Percentiles rank a stretch among this genome's conserved stretches.
These are phyloP conservation scores for Spinellus fusiger DNA, from an alignment of 192 early-diverging fungal species.

Conservation along the genomic window DNA sequence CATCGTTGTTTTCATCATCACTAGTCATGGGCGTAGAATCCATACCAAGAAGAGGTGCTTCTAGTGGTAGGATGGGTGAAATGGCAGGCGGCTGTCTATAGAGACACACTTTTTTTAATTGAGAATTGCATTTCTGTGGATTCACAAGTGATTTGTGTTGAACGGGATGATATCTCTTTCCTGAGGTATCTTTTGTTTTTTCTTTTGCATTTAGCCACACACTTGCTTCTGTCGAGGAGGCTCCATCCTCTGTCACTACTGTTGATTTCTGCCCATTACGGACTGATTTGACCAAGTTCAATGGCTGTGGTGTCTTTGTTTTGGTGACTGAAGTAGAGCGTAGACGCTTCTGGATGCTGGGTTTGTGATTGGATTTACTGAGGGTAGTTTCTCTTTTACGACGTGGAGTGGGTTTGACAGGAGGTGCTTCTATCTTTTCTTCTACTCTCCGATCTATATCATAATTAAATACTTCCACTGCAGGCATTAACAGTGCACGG, in stretches of 20 bases:
- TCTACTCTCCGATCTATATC: neutral
- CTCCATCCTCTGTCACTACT: too few species aligned
- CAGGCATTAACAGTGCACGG: neutral
- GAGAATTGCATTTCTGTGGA: neutral
- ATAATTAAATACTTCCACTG: neutral
- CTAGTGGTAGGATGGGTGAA: neutral
- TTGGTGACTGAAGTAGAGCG: neutral
- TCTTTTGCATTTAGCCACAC: neutral
- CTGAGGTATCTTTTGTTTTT: neutral
- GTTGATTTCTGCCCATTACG: too few species aligned
- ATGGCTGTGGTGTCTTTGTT: neutral
- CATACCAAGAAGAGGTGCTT: neutral
- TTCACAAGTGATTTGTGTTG: conserved; percentile 1
- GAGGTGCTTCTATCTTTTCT: neutral
- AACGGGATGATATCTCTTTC: neutral
- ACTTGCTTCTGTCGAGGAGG: too few species aligned
- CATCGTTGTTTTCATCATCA: conserved; percentile 9
- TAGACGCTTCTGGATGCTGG: neutral
- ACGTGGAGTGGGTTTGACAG: neutral
- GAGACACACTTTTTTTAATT: neutral
- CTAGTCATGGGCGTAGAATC: conserved; percentile 10
- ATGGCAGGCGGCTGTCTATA: neutral
- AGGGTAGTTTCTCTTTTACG: neutral
- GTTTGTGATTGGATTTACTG: neutral
- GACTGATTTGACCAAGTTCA: neutral